Evolutionary conservation across 305 asterid genomes (phyloP).

Genomic region (Fraxinus nigra): DNA sequence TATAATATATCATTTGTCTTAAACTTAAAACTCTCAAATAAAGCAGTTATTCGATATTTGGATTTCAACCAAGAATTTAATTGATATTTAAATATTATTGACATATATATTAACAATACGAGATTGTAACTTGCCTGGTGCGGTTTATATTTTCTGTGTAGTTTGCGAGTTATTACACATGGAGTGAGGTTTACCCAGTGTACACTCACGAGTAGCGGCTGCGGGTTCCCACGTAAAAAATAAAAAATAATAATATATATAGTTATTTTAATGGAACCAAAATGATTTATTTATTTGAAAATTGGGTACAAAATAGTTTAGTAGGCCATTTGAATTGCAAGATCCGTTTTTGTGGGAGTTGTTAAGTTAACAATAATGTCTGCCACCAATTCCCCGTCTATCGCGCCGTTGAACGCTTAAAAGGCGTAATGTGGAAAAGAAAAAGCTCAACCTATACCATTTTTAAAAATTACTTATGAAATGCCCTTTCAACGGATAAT

Average conservation of each 20-base stretch:
- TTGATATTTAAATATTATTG: no score
- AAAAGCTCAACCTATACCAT: conserved; percentile 12
- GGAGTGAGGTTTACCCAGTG: no score
- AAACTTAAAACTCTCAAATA: not conserved
- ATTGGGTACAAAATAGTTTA: not conserved
- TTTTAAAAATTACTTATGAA: not conserved
- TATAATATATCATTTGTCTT: no score
- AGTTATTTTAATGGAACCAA: not conserved
- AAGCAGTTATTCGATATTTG: no score
- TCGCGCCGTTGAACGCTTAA: conserved; percentile 49
- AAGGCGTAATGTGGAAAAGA: conserved; percentile 26
- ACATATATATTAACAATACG: not conserved
- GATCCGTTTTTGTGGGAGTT: not conserved
- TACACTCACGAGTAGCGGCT: no score
- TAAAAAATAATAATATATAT: no score
- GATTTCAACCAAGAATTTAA: not conserved
- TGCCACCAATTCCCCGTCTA: conserved; percentile 35
- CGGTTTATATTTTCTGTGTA: no score
- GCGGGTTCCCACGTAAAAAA: no score
- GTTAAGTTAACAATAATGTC: not conserved
- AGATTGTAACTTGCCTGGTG: no score
- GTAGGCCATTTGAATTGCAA: not conserved
- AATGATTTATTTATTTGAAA: not conserved
- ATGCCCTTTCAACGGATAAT: conserved; percentile 21
- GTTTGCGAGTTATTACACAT: no score